Base-by-base conservation (phyloP, 225 moss, liverwort and hornwort genomes). In the Marchantia polymorpha region DNA sequence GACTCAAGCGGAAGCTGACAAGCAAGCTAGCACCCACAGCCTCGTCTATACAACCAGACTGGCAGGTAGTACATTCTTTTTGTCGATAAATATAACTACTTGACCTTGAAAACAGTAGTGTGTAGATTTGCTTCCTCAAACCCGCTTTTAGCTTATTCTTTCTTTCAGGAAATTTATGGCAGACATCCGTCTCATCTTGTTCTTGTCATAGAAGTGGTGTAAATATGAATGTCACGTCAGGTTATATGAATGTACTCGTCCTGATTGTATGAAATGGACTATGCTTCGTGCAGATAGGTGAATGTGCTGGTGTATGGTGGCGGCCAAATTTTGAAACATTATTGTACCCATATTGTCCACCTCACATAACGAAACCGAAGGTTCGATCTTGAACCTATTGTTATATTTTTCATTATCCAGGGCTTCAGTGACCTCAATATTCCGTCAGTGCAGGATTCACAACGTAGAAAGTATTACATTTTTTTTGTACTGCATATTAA, bases 231-330 rank as follows among this genome's bases (percentile, higher is more conserved):
- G 12, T 50, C 47, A 8, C 0, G 47, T 70, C 49, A 8, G 20
- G 25, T 64, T 20, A 20, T 10, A 58, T 58, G 58, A 10, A 58
- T 16, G 20, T 58, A 15, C 58, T 5, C 58, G 6, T 14, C 58
- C 20, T 58, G 19, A 15, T 58, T 58, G 0, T 58, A 3, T 16
- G 7, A 5, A 0, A 4, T 20, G 19, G 31, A 59, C 67, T 6
- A 77, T 84, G 71, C 63, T 3, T 22, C 67, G 10, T 77, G 79
- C 88, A 99, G 97, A 93, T 99, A 72, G 97, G 97, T 64, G 97
- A 99, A 86, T 99, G 97, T 86, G 97, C 97, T 81, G 97, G 94
- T 49, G 91, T 99, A 78, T 99, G 97, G 97, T 99, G 97, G 97
- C 91, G 97, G 69, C 97, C 97, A 68, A 99, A 99, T 85, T 99